A percentile compares a stretch with the other conserved stretches of the same genome.
phyloP scores from a whole-genome alignment of 2,329 filamentous ascomycete genomes.

The Colletotrichum musicola region DNA sequence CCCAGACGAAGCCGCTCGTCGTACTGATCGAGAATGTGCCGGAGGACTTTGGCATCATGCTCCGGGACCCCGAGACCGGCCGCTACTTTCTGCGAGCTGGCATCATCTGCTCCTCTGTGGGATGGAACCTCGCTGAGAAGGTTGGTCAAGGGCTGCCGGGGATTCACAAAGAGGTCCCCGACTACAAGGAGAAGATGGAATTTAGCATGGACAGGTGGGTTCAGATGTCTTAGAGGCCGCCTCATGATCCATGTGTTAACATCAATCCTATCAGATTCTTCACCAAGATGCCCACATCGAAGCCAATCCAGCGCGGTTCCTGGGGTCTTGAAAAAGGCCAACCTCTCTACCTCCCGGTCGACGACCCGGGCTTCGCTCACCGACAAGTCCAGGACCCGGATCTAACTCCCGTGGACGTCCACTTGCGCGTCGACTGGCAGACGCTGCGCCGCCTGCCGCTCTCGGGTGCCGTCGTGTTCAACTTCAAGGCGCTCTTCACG shows the following conservation, averaged over 20 bases:
- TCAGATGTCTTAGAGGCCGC: too few species aligned
- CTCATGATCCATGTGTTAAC: too few species aligned
- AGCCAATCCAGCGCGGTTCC: slow-evolving; percentile 84
- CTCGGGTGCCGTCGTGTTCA: slow-evolving; percentile 82
- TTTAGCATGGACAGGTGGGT: slow-evolving; percentile 85
- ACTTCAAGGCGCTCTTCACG: slow-evolving; percentile 90
- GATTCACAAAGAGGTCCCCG: slow-evolving; percentile 82
- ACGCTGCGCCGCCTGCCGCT: slow-evolving; percentile 84
- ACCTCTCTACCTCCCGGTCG: slow-evolving; percentile 80
- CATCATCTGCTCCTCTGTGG: slow-evolving; percentile 81
- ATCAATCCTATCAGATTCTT: too few species aligned
- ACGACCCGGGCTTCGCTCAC: slow-evolving; percentile 72
- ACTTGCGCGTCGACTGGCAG: slow-evolving; percentile 89
- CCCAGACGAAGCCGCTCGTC: slow-evolving; percentile 72
- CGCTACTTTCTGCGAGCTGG: slow-evolving; percentile 82
- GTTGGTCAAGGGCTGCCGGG: slow-evolving; percentile 77
- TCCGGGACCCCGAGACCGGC: slow-evolving; percentile 78
- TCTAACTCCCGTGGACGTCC: slow-evolving; percentile 69
- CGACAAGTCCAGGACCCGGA: slow-evolving; percentile 69
- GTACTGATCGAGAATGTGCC: slow-evolving; percentile 83
- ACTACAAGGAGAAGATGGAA: slow-evolving; percentile 89
- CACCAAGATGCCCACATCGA: slow-evolving; percentile 78
- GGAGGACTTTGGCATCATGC: slow-evolving; percentile 84
- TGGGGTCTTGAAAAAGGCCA: slow-evolving; percentile 85
- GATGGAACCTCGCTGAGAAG: slow-evolving; percentile 83